Evolutionary conservation across 1,284 basidiomycete genomes (phyloP), one percentile per base, ranked within the genome.

Genomic region (Chondrostereum purpureum): DNA sequence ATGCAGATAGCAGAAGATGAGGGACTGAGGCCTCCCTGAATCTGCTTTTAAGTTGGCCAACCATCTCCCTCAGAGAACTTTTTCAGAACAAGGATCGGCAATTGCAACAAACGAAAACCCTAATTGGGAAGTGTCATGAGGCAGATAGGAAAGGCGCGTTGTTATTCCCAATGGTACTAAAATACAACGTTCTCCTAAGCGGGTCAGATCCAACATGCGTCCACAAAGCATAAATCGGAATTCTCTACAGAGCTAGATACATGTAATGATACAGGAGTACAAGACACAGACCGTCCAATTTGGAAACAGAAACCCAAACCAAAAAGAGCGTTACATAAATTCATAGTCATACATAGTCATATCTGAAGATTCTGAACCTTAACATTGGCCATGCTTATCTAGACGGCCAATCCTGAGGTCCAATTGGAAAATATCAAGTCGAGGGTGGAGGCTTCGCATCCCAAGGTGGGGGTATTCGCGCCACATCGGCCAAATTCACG

Each of bases 401-500:
- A 8, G n/a, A n/a, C 27, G 8, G 27, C n/a, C 27, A 31, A 31
- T 8, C 27, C 27, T 8, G n/a, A n/a, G n/a, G n/a, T n/a, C n/a
- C n/a, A n/a, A n/a, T n/a, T n/a, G n/a, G n/a, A n/a, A n/a, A n/a
- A n/a, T n/a, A n/a, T n/a, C n/a, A 31, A 31, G n/a, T 31, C 27
- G 27, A 8, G 8, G 8, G 27, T 31, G 27, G 8, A 31, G 27
- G 27, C 69, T 70, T 42, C n/a, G 62, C 69, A 47, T 83, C 84
- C 84, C 84, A 88, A 19, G 84, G 83, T 1, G 83, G 76, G n/a
- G 85, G 83, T 53, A 81, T 77, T 37, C 83, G 70, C 13, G 74
- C 72, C 12, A 80, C 76, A 53, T 88, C 84, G 39, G 77, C 80
- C 19, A 88, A 69, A 53, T 88, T 88, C 64, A 80, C 72, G 59